phyloP scores from a whole-genome alignment of 768 basidiomycete species.

The Multifurca ochricompacta region DNA sequence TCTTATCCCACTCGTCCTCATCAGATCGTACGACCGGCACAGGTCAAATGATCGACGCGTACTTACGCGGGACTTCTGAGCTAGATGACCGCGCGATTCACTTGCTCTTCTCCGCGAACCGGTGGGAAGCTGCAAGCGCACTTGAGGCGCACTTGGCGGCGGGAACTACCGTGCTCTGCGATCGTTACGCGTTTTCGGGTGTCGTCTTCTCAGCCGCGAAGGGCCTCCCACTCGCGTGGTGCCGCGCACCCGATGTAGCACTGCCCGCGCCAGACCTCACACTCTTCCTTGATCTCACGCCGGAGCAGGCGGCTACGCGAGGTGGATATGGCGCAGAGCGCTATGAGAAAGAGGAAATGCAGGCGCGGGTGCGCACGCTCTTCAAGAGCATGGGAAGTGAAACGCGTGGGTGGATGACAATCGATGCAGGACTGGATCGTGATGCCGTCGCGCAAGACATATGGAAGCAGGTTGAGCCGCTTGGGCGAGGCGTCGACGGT shows the following conservation, averaged over 20 bases:
- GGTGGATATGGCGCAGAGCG: constrained; percentile 83
- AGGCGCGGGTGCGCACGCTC: constrained; percentile 50
- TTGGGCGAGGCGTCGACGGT: constrained; percentile 33
- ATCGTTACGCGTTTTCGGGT: constrained; percentile 95
- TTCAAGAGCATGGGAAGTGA: constrained; percentile 46
- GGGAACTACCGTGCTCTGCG: constrained; percentile 76
- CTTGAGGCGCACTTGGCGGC: constrained; percentile 51
- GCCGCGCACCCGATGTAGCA: constrained; percentile 73
- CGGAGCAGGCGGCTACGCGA: constrained; percentile 56
- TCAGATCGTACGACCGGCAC: constrained; percentile 86
- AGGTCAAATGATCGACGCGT: constrained; percentile 89
- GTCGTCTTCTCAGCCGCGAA: constrained; percentile 80
- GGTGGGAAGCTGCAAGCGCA: constrained; percentile 88
- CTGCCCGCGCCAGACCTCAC: constrained; percentile 87
- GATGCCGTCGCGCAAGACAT: constrained; percentile 47
- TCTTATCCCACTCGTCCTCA: neutral
- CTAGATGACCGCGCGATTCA: constrained; percentile 90
- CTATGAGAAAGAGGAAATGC: constrained; percentile 78
- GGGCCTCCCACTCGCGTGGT: constrained; percentile 72
- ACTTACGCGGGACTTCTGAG: constrained; percentile 75
- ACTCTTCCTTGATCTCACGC: constrained; percentile 77
- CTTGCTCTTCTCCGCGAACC: constrained; percentile 91
- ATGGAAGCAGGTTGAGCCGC: constrained; percentile 43
- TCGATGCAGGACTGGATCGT: constrained; percentile 50
- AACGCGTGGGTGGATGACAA: constrained; percentile 40